These are phyloP conservation scores for Neofusicoccum laricinum DNA, from an alignment of 2,329 filamentous ascomycete genomes.

Conservation along the genomic window DNA sequence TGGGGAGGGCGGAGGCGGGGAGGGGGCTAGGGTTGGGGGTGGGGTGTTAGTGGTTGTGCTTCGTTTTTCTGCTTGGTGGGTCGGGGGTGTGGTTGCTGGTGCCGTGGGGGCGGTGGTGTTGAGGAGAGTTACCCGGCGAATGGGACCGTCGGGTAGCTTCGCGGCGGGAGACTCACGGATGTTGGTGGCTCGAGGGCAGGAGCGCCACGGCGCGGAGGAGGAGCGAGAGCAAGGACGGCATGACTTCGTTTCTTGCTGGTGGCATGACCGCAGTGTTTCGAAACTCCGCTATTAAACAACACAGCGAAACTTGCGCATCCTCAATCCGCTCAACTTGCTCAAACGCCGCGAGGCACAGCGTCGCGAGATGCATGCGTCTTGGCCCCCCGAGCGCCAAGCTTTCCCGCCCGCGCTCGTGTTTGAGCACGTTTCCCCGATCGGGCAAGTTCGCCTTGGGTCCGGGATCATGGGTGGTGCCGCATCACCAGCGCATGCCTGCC, in stretches of 20 bases:
- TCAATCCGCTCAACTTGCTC: not conserved
- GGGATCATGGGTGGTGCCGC: not conserved
- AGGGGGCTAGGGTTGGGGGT: not conserved
- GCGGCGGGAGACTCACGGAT: too few relatives aligned
- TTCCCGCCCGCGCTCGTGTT: not conserved
- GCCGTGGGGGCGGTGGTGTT: not conserved
- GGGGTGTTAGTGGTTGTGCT: too few relatives aligned
- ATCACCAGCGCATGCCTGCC: not conserved
- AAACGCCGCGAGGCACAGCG: not conserved
- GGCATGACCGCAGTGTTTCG: not conserved
- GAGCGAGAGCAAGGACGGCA: not conserved
- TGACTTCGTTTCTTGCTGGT: not conserved
- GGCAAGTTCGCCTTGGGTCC: not conserved
- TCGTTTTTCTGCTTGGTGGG: too few relatives aligned
- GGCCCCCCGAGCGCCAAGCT: not conserved
- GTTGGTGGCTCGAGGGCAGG: not conserved
- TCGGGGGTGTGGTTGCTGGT: not conserved
- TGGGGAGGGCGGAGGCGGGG: not conserved
- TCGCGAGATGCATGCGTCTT: not conserved
- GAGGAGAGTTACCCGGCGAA: not conserved
- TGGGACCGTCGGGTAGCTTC: too few relatives aligned
- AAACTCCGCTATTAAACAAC: not conserved
- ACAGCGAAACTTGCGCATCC: not conserved
- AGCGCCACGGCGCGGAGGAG: not conserved
- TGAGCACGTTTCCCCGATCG: slow-evolving; percentile 4